Evolutionary conservation across 2,329 filamentous ascomycete species (phyloP).

Genomic region (Diaporthe aspalathi): DNA sequence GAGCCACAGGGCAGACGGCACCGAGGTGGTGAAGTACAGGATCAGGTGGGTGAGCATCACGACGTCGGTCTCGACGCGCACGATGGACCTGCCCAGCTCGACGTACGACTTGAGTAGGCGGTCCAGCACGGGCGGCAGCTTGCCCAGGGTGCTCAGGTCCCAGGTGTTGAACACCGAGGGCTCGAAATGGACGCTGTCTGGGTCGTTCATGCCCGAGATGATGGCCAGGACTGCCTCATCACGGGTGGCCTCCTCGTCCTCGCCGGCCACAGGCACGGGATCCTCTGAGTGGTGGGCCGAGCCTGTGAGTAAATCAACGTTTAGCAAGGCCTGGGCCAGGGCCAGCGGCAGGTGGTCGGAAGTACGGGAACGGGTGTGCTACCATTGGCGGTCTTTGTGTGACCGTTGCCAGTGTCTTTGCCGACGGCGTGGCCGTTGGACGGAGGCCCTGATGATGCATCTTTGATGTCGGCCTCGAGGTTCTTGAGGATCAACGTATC

Average conservation of each 20-base stretch:
- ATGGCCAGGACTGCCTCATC: constrained; percentile 49
- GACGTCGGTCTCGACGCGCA: constrained; percentile 77
- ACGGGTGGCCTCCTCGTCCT: constrained; percentile 39
- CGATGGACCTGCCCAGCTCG: constrained; percentile 63
- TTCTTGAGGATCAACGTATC: constrained; percentile 55
- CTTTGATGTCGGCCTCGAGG: constrained; percentile 53
- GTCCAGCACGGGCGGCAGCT: constrained; percentile 54
- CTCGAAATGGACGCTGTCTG: constrained; percentile 54
- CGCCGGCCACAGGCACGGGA: constrained; percentile 21
- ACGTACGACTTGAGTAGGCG: constrained; percentile 70
- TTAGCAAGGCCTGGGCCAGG: constrained; percentile 19
- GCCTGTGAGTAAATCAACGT: constrained; percentile 17
- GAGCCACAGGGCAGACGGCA: constrained; percentile 75
- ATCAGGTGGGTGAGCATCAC: constrained; percentile 82
- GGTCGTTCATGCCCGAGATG: constrained; percentile 57
- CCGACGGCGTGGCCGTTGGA: constrained; percentile 29
- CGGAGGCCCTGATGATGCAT: constrained; percentile 40
- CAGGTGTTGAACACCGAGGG: constrained; percentile 58
- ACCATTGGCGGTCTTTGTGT: constrained; percentile 30
- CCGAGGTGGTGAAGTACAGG: constrained; percentile 75
- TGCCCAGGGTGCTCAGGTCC: constrained; percentile 52
- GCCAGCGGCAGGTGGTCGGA: background rate
- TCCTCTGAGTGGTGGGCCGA: constrained; percentile 34
- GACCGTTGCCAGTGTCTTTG: constrained; percentile 27
- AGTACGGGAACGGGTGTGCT: constrained; percentile 26